Conservation (phyloP, 2,329 filamentous ascomycete species). For the Diaporthe capsici region DNA sequence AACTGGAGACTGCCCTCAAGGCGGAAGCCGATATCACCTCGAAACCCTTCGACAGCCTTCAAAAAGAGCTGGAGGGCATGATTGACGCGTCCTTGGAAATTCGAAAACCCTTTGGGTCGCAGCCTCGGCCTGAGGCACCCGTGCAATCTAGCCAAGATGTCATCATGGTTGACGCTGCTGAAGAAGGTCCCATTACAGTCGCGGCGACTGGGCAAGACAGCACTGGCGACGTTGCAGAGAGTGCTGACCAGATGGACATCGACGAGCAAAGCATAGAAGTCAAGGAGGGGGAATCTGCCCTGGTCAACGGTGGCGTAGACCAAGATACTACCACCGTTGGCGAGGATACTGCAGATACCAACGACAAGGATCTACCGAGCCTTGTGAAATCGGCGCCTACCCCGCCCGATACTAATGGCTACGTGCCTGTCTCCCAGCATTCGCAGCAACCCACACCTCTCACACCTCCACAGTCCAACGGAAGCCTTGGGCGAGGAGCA, state of each 20-base stretch:
- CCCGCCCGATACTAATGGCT: slow-evolving; percentile 64
- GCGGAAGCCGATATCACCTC: slow-evolving; percentile 87
- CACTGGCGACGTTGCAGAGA: slow-evolving; percentile 42
- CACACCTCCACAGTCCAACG: slow-evolving; percentile 77
- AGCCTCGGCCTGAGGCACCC: slow-evolving; percentile 53
- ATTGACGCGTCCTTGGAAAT: slow-evolving; percentile 77
- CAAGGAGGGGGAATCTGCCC: slow-evolving; percentile 50
- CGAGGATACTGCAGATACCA: slow-evolving; percentile 42
- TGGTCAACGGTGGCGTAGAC: slow-evolving; percentile 49
- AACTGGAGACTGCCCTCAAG: slow-evolving; percentile 80
- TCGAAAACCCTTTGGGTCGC: slow-evolving; percentile 57
- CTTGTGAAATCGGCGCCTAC: slow-evolving; percentile 55
- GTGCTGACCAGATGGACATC: slow-evolving; percentile 47
- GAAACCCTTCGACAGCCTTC: slow-evolving; percentile 77
- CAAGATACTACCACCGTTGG: slow-evolving; percentile 49
- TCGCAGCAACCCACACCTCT: slow-evolving; percentile 63
- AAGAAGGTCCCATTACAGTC: slow-evolving; percentile 63
- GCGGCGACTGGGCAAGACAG: slow-evolving; percentile 55
- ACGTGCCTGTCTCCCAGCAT: slow-evolving; percentile 52
- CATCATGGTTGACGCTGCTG: slow-evolving; percentile 66
- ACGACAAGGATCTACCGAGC: slow-evolving; percentile 45
- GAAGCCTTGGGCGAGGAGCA: slow-evolving; percentile 65
- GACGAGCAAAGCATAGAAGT: slow-evolving; percentile 49
- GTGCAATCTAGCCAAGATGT: slow-evolving; percentile 60
- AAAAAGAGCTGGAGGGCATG: slow-evolving; percentile 81